Percentiles rank a stretch among this genome's conserved stretches.
Evolutionary conservation across 768 basidiomycete genomes (phyloP).

Genomic region (Boletellus ananas): DNA sequence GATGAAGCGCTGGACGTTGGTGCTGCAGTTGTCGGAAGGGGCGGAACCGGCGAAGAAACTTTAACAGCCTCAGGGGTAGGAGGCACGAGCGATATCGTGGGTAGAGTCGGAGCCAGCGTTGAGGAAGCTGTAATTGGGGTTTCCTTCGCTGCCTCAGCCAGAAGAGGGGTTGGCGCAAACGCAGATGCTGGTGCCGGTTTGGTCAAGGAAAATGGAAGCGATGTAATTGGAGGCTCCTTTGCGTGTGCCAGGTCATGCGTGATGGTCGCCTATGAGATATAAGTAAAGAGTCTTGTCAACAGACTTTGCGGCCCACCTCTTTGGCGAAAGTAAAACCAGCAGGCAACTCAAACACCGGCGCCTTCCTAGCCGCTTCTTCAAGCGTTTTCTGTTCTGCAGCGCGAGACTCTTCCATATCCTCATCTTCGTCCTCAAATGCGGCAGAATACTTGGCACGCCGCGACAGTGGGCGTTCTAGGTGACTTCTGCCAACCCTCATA

Average conservation of each 20-base stretch:
- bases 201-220: conserved; percentile 64
- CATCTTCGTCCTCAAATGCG: conserved; percentile 50
- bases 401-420: conserved; percentile 38
- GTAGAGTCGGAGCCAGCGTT: conserved; percentile 11
- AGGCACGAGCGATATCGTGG: conserved; percentile 23
- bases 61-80: conserved; percentile 26
- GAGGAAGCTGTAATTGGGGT: conserved; percentile 13
- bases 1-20: conserved; percentile 1
- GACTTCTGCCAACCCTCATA: conserved; percentile 51
- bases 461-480: conserved; percentile 54
- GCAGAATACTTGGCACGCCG: conserved; percentile 63
- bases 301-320: conserved; percentile 38
- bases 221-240: conserved; percentile 63
- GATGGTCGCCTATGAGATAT: conserved; percentile 31
- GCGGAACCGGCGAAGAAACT: conserved; percentile 8
- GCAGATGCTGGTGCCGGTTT: conserved; percentile 27
- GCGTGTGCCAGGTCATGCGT: conserved; percentile 40
- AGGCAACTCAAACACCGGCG: conserved; percentile 57
- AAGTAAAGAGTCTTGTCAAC: background rate
- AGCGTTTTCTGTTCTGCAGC: conserved; percentile 43
- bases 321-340: conserved; percentile 66
- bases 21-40: conserved; percentile 3
- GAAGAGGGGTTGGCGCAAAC: background rate
- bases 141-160: conserved; percentile 13
- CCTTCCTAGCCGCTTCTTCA: conserved; percentile 53